phyloP scores from a whole-genome alignment of 73 alveolate genomes.

The Paramecium sonneborni region DNA sequence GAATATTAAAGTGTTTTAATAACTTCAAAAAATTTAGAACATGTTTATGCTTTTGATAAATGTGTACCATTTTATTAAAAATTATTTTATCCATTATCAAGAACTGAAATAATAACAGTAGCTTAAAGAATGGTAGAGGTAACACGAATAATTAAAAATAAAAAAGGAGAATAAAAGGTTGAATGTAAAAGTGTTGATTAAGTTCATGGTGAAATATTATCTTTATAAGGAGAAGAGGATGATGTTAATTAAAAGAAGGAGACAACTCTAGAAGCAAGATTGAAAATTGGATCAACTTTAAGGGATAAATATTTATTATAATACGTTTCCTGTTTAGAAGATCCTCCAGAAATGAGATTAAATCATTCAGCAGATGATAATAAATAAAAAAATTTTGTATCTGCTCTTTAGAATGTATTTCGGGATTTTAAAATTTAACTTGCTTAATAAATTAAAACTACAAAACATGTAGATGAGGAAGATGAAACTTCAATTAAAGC shows the following conservation, averaged over 20 bases:
- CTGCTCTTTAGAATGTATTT: background rate
- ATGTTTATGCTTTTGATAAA: conserved; percentile 45
- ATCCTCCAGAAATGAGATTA: background rate
- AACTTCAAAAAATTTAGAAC: conserved; percentile 17
- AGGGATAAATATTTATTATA: conserved; percentile 5
- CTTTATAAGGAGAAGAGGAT: background rate
- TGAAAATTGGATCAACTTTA: background rate
- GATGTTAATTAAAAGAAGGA: background rate
- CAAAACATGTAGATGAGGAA: background rate
- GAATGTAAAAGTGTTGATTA: conserved; percentile 2
- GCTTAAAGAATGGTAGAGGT: conserved; percentile 12
- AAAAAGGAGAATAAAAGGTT: conserved; percentile 1
- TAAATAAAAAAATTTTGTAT: background rate
- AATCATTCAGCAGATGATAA: background rate
- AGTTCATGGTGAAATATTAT: conserved; percentile 5
- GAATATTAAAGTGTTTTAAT: conserved; percentile 42
- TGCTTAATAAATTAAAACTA: background rate
- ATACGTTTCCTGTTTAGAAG: background rate
- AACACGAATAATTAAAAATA: background rate
- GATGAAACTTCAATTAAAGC: background rate
- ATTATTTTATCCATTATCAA: conserved; percentile 9
- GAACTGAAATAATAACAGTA: background rate
- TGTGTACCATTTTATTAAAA: background rate
- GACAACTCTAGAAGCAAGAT: background rate
- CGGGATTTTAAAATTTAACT: background rate